These are phyloP conservation scores for Lentinula raphanica DNA, from an alignment of 768 basidiomycete species.

Conservation along the genomic window DNA sequence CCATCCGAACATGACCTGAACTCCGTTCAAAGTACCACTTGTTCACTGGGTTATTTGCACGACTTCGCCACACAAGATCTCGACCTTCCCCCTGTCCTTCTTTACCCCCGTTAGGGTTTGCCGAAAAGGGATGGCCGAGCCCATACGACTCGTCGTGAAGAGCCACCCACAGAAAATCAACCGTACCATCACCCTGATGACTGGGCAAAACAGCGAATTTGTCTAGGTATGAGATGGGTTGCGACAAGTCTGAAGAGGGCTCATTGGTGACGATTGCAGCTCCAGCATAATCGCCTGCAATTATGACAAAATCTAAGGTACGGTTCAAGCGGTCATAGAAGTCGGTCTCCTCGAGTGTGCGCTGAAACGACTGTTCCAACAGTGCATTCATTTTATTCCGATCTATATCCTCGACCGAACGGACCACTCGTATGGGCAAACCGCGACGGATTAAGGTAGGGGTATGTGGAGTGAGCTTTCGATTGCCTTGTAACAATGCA, in stretches of 20 bases:
- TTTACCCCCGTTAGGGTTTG: conserved; percentile 92
- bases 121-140: conserved; percentile 86
- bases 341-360: conserved; percentile 59
- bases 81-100: conserved; percentile 85
- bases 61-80: conserved; percentile 93
- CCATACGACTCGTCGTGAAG: conserved; percentile 98
- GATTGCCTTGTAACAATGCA: conserved; percentile 81
- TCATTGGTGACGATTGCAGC: conserved; percentile 89
- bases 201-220: conserved; percentile 96
- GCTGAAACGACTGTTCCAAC: conserved; percentile 83
- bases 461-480: conserved; percentile 82
- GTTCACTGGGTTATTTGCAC: conserved; percentile 92
- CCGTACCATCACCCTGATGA: conserved; percentile 97
- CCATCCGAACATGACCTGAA: conserved; percentile 82
- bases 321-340: conserved; percentile 79
- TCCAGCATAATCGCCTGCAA: conserved; percentile 93
- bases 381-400: conserved; percentile 67
- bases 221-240: conserved; percentile 86
- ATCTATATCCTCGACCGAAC: conserved; percentile 67
- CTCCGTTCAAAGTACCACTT: conserved; percentile 99
- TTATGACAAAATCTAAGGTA: conserved; percentile 83
- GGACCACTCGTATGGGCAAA: conserved; percentile 78
- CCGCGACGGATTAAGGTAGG: conserved; percentile 92
- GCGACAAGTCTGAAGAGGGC: conserved; percentile 26
- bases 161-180: conserved; percentile 99